These are phyloP conservation scores for Amylocarpus encephaloides DNA, from an alignment of 2,329 filamentous ascomycete genomes.

Conservation along the genomic window DNA sequence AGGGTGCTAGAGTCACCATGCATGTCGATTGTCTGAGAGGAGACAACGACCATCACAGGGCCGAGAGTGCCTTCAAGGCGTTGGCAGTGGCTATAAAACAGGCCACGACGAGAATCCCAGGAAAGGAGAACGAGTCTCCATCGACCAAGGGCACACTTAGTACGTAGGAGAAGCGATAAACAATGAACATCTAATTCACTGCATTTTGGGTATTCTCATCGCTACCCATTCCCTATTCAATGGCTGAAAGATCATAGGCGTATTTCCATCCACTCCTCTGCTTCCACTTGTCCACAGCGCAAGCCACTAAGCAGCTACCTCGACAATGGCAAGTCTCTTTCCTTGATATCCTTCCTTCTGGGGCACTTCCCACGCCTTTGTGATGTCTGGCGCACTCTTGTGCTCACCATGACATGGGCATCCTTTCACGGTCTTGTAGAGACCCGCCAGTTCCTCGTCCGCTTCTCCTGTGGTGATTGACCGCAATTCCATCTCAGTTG, in stretches of 20 bases:
- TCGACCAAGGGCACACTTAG: conserved; percentile 92
- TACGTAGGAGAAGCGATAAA: conserved; percentile 35
- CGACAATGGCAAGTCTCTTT: conserved; percentile 12
- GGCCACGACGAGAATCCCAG: conserved; percentile 68
- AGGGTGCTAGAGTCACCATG: conserved; percentile 82
- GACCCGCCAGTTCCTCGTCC: conserved; percentile 12
- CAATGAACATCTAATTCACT: background rate
- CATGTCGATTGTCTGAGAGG: conserved; percentile 91
- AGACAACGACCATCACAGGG: conserved; percentile 90
- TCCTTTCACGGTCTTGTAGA: conserved; percentile 14
- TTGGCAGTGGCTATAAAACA: conserved; percentile 76
- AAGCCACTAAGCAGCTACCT: background rate
- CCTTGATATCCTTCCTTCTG: conserved; percentile 6
- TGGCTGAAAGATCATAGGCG: background rate
- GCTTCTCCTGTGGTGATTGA: conserved; percentile 11
- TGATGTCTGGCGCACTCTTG: conserved; percentile 9
- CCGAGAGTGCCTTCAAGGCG: conserved; percentile 96
- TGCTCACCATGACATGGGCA: conserved; percentile 19
- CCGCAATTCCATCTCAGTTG: conserved; percentile 15
- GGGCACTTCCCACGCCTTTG: conserved; percentile 22
- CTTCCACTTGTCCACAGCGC: background rate
- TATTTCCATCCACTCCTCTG: background rate
- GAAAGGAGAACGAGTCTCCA: conserved; percentile 84
- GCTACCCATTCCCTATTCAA: background rate
- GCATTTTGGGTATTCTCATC: background rate